Evolutionary conservation across 805 yeast genomes (phyloP).

Genomic region (Yarrowia sp.): DNA sequence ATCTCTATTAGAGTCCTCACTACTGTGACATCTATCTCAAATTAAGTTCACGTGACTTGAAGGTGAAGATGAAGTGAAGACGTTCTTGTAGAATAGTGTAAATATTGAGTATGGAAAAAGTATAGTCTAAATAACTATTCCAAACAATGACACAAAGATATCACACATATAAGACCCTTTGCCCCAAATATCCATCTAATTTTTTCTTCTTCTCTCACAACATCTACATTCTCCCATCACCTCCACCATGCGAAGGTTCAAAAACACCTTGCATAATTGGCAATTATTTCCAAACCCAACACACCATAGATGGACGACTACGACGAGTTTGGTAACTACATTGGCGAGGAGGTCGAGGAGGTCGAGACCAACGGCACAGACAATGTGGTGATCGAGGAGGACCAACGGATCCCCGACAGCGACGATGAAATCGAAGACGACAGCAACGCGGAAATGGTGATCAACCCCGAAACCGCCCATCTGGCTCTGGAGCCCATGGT

Average conservation of each 20-base stretch:
- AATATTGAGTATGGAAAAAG: no score
- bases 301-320: conserved; percentile 52
- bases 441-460: background rate
- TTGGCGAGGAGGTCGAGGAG: conserved; percentile 35
- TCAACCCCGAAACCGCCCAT: conserved; percentile 12
- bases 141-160: no score
- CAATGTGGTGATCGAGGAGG: conserved; percentile 27
- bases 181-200: no score
- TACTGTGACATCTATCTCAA: no score
- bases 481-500: conserved; percentile 10
- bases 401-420: conserved; percentile 26
- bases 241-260: background rate
- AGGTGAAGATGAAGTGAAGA: no score
- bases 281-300: conserved; percentile 9
- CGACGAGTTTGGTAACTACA: conserved; percentile 57
- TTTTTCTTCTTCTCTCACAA: no score
- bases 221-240: no score
- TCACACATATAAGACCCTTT: no score
- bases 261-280: background rate
- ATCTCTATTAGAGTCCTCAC: no score
- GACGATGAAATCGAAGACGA: conserved; percentile 23
- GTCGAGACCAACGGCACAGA: conserved; percentile 28
- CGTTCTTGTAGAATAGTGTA: no score
- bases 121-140: no score
- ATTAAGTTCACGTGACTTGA: no score